A percentile compares a stretch with the other conserved stretches of the same genome.
Conservation (phyloP, 495 filamentous ascomycete genomes). For the Xylaria castorea region DNA sequence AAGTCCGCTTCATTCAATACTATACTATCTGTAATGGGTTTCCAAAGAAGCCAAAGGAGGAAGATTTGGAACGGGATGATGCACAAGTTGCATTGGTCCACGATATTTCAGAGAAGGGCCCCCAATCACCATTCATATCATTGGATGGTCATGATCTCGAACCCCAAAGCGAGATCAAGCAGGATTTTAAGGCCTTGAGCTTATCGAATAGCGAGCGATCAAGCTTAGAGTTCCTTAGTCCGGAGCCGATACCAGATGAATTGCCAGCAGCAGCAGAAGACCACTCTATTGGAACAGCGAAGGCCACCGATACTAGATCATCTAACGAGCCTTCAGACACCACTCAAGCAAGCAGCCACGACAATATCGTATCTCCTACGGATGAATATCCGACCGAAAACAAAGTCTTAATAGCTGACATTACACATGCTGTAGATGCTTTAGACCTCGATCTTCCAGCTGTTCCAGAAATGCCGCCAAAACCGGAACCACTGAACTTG, state of each 20-base stretch:
- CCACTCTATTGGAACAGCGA: neutral
- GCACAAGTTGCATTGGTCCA: constrained; percentile 15
- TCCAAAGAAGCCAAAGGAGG: constrained; percentile 54
- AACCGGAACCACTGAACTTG: constrained; percentile 55
- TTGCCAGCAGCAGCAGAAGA: neutral
- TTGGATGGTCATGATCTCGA: constrained; percentile 46
- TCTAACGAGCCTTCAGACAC: neutral
- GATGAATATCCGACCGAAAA: constrained; percentile 18
- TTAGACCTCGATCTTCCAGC: constrained; percentile 46
- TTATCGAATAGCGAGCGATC: constrained; percentile 27
- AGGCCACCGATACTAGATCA: neutral
- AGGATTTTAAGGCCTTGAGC: constrained; percentile 19
- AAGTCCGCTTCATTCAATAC: constrained; percentile 85
- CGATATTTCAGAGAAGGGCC: constrained; percentile 21
- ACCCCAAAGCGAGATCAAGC: constrained; percentile 14
- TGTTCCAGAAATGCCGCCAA: constrained; percentile 50
- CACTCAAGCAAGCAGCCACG: neutral
- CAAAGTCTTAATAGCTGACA: constrained; percentile 25
- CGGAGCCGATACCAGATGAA: constrained; percentile 38
- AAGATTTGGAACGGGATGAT: constrained; percentile 33
- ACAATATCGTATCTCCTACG: neutral
- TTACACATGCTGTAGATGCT: constrained; percentile 29
- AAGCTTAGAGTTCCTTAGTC: constrained; percentile 34
- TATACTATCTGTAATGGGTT: constrained; percentile 82
- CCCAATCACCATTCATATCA: constrained; percentile 50